These are phyloP conservation scores for Maudiozyma pseudohumilis DNA, from an alignment of 805 yeast species.

Conservation along the genomic window DNA sequence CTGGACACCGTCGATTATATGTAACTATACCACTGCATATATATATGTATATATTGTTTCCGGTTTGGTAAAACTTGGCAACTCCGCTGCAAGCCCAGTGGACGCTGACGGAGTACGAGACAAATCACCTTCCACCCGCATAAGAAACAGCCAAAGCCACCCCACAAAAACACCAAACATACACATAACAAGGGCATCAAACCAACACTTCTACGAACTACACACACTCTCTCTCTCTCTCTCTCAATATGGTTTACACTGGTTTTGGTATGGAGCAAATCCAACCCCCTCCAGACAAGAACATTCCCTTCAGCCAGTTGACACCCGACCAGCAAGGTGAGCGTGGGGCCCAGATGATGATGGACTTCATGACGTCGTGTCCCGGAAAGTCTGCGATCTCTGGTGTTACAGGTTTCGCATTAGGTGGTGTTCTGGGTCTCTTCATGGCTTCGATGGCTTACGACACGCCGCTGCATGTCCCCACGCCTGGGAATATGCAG, in stretches of 20 bases:
- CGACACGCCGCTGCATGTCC: slow-evolving; percentile 33
- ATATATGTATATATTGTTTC: too few relatives aligned
- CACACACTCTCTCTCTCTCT: too few relatives aligned
- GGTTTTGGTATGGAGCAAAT: slow-evolving; percentile 36
- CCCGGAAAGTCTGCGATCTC: slow-evolving; percentile 90
- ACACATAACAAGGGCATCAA: too few relatives aligned
- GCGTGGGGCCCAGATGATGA: slow-evolving; percentile 75
- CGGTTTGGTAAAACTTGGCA: too few relatives aligned
- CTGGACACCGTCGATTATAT: too few relatives aligned
- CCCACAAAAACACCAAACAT: too few relatives aligned
- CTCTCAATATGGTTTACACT: slow-evolving; percentile 34
- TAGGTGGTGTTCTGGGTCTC: slow-evolving; percentile 92
- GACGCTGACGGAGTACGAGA: too few relatives aligned
- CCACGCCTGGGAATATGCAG: slow-evolving; percentile 15
- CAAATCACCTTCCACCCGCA: too few relatives aligned
- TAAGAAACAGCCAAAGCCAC: too few relatives aligned
- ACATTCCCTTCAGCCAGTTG: slow-evolving; percentile 56
- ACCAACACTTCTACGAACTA: too few relatives aligned
- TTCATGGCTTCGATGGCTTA: slow-evolving; percentile 69
- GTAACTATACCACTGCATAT: too few relatives aligned
- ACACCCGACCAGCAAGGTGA: slow-evolving; percentile 90
- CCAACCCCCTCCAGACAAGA: slow-evolving; percentile 30
- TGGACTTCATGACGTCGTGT: slow-evolving; percentile 80
- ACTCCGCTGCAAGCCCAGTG: too few relatives aligned
- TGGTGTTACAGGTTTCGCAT: slow-evolving; percentile 86